Evolutionary conservation across 176 grass and related monocot species (phyloP).

Genomic region (Triticum aestivum): IWGSC_CS_RefSeq_v2.1 NC_057812.1:568154262-568154761

Average conservation of each 20-base stretch:
- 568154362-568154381: no score
- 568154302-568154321: no score
- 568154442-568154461: background rate
- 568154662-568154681: background rate
- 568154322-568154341: no score
- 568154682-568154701: background rate
- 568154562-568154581: background rate
- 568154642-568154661: background rate
- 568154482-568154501: background rate
- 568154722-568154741: no score
- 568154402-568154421: background rate
- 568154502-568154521: background rate
- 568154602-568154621: background rate
- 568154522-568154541: background rate
- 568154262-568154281: no score
- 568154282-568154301: no score
- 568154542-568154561: no score
- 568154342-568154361: no score
- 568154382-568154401: no score
- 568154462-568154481: background rate
- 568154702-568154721: no score
- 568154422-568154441: background rate
- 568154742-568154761: no score
- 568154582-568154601: background rate
- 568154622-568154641: background rate